phyloP scores from a whole-genome alignment of 345 rosid genomes.

The Camelina hispida region DNA sequence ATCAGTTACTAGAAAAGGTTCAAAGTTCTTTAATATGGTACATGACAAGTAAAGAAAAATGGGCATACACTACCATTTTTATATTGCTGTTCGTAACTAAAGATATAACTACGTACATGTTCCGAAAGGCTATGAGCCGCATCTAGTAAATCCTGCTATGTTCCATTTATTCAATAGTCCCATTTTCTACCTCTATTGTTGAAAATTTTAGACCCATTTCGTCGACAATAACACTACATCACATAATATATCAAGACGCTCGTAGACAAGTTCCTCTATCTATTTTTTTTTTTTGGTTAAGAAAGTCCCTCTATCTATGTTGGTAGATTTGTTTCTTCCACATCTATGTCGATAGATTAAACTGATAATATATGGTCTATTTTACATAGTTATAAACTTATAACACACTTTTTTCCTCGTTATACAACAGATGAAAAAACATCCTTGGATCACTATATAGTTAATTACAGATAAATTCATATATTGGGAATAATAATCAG shows the following conservation, averaged over 20 bases:
- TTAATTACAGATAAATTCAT: no score
- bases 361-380: slow-evolving; percentile 10
- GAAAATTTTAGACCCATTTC: slow-evolving; percentile 8
- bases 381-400: neutral
- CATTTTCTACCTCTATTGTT: slow-evolving; percentile 30
- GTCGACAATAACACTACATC: neutral
- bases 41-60: slow-evolving; percentile 38
- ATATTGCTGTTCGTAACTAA: slow-evolving; percentile 15
- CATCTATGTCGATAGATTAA: neutral
- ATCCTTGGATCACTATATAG: no score
- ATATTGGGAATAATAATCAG: no score
- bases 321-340: neutral
- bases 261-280: neutral
- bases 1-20: slow-evolving; percentile 27
- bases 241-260: neutral
- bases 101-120: neutral
- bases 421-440: neutral
- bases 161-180: slow-evolving; percentile 30
- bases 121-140: slow-evolving; percentile 33
- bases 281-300: no score
- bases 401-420: neutral
- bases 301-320: neutral
- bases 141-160: slow-evolving; percentile 30
- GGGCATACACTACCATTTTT: slow-evolving; percentile 38
- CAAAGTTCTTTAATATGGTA: slow-evolving; percentile 28